Evolutionary conservation across 2,329 filamentous ascomycete genomes (phyloP), one percentile per base, ranked within the genome.

Genomic region (Aspergillus brunneoviolaceus): DNA sequence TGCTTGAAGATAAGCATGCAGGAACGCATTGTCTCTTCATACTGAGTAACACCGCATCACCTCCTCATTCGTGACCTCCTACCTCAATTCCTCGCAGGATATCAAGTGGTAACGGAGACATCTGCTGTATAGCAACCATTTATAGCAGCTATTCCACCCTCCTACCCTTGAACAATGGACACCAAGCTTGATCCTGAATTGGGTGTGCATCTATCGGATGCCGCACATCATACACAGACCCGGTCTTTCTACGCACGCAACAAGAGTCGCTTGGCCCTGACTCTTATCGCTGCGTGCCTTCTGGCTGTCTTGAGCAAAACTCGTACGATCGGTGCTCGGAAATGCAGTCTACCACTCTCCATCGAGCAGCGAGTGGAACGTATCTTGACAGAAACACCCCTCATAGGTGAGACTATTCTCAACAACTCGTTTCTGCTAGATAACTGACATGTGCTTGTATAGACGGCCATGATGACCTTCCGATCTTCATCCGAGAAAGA

Each of bases 401-500:
- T 84, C 60, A 82, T 83, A 65, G 80, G 80, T 81, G 67, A 51
- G 11, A 33, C 7, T 0, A 10, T 4, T 1, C 12, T 14, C 4
- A n/a, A 29, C 33, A 33, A 33, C n/a, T 27, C 47, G 35, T 10
- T 49, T 2, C 39, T 45, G 39, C 2, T 16, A 45, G 1, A 45
- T 7, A 45, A 19, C 5, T 45, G 6, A 45, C 16, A 16, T 45
- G 14, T 12, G 16, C 14, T 4, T 6, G 39, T 19, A 2, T 65
- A 93, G 93, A 97, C 75, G 93, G 93, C 0, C 93, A 97, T 73
- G 89, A 96, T 77, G 94, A 98, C 73, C 82, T 98, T 52, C 85
- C 94, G 23, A 88, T 95, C 45, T 75, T 89, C 29, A 81, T 97
- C 55, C 86, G 92, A 42, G 76, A 68, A 5, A 45, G 78, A 4